Evolutionary conservation across 2,329 filamentous ascomycete species (phyloP).

Genomic region (Calonectria multiphialidica): DNA sequence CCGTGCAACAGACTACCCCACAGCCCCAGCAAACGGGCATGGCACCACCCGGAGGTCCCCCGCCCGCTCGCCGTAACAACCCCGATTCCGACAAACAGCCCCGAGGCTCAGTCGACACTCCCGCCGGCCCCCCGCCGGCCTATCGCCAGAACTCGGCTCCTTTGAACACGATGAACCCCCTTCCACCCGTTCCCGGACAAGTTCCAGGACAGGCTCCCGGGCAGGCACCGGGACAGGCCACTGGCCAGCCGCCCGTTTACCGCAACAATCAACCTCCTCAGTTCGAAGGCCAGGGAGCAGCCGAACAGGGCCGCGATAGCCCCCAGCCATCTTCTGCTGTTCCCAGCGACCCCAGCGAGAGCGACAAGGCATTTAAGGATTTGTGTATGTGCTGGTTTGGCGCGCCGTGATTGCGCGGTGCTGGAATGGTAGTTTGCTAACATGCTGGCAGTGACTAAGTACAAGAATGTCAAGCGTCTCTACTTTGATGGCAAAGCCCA

Average conservation of each 20-base stretch:
- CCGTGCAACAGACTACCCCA: constrained; percentile 44
- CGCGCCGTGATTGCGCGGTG: too few species aligned
- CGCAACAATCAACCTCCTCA: constrained; percentile 55
- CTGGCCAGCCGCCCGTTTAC: constrained; percentile 51
- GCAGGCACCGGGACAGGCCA: constrained; percentile 50
- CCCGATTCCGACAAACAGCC: constrained; percentile 63
- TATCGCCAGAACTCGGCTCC: constrained; percentile 65
- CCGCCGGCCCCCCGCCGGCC: constrained; percentile 61
- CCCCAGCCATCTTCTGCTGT: constrained; percentile 61
- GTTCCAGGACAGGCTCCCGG: constrained; percentile 41
- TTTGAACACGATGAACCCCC: constrained; percentile 56
- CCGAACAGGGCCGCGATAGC: constrained; percentile 66
- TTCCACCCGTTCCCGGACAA: constrained; percentile 55
- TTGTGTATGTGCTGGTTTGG: constrained; percentile 57
- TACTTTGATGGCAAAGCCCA: constrained; percentile 97
- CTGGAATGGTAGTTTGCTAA: constrained; percentile 9
- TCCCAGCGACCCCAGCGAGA: constrained; percentile 54
- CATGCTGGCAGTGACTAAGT: constrained; percentile 80
- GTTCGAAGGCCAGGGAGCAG: constrained; percentile 56
- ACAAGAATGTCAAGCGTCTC: constrained; percentile 97
- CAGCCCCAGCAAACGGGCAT: constrained; percentile 54
- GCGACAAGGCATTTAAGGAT: constrained; percentile 69
- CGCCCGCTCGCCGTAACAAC: constrained; percentile 58
- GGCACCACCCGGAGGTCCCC: constrained; percentile 60
- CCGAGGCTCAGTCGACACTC: constrained; percentile 56